phyloP scores from a whole-genome alignment of 257 asterid species.

The Solanum sejunctum region DNA sequence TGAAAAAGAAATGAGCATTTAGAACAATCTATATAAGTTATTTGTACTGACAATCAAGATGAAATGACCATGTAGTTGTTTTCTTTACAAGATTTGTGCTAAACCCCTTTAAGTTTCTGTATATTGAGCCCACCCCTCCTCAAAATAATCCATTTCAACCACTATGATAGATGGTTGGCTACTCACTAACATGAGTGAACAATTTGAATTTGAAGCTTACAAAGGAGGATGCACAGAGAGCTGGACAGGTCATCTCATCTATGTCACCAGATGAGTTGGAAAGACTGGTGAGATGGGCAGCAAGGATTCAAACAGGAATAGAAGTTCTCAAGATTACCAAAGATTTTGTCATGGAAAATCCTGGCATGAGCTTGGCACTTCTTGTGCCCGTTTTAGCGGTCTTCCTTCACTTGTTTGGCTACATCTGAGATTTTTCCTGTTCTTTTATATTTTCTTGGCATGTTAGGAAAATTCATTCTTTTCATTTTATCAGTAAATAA shows the following conservation, averaged over 20 bases:
- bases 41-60: neutral
- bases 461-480: neutral
- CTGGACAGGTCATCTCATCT: neutral
- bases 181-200: neutral
- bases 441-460: neutral
- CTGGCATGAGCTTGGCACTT: neutral
- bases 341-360: neutral
- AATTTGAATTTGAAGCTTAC: constrained; percentile 2
- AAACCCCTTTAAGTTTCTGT: neutral
- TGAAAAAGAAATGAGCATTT: neutral
- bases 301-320: neutral
- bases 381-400: neutral
- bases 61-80: neutral
- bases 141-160: neutral
- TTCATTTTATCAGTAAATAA: neutral
- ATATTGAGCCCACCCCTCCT: neutral
- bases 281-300: constrained; percentile 2
- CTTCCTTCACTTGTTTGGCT: neutral
- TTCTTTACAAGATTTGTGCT: neutral
- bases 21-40: neutral
- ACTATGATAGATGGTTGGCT: neutral
- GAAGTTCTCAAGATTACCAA: neutral
- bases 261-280: neutral
- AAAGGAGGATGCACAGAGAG: neutral
- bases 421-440: neutral